Base-by-base conservation (phyloP, 768 basidiomycete genomes). In the Strobilomyces dryophilus region DNA sequence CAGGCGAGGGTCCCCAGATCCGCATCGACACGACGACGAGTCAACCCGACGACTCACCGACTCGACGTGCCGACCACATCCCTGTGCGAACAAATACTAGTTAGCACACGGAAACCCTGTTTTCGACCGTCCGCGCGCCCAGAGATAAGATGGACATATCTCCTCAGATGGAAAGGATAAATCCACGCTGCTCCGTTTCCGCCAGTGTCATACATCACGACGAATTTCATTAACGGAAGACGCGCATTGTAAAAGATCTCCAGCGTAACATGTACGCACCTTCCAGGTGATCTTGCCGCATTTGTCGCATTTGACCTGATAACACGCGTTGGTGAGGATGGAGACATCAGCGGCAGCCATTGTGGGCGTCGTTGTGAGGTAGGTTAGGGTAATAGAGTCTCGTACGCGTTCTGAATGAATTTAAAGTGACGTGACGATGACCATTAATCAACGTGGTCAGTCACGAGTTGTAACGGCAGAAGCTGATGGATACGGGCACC, bases 221-320 rank as follows among this genome's bases (percentile, higher is more conserved):
- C 49, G 56, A 56, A 65, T 56, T 48, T 52, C 29, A 29, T 29
- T 29, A 9, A 29, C 47, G 50, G 57, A 54, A 56, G 53, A 52
- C 3, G 21, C 24, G 44, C 8, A 37, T 52, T 45, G 55, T 57
- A 56, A 51, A 36, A 47, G 51, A 61, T 66, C 62, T 45, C 55
- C 62, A 71, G 64, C 60, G 58, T 45, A 61, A 61, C 59, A 63
- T 44, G 55, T 50, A 69, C 78, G 63, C 65, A 87, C 87, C 73
- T 65, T 74, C 88, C 87, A 89, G 18, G 83, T 88, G 24, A 72
- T 81, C 76, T 88, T 89, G 46, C 77, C 76, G 67, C 87, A 89
- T 53, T 68, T 73, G 47, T 67, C 69, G 71, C 87, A 89, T 53
- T 75, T 74, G 53, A 84, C 82, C 55, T 68, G 58, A 65, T 68